phyloP scores from a whole-genome alignment of 2,329 filamentous ascomycete species.

The Hymenoscyphus scutula region DNA sequence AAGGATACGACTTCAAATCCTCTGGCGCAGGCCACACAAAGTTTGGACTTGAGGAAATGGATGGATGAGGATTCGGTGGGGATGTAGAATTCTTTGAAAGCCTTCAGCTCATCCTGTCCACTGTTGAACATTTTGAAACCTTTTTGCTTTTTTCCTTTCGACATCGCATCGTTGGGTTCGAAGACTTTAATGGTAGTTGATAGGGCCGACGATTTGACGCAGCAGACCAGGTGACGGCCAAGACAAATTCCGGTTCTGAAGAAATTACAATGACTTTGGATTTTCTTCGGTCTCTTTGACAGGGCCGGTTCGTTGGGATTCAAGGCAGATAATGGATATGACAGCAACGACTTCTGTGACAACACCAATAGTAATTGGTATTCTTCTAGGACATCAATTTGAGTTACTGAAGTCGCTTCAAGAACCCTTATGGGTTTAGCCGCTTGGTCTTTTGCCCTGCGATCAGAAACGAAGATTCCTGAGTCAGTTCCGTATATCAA shows the following conservation, averaged over 20 bases:
- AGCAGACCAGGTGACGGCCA: slow-evolving; percentile 90
- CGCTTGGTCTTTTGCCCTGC: slow-evolving; percentile 77
- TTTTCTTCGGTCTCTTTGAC: slow-evolving; percentile 88
- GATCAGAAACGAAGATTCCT: slow-evolving; percentile 88
- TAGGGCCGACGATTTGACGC: slow-evolving; percentile 88
- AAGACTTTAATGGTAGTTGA: slow-evolving; percentile 99
- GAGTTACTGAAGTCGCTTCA: slow-evolving; percentile 83
- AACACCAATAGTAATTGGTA: slow-evolving; percentile 89
- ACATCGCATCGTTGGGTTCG: slow-evolving; percentile 92
- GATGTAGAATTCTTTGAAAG: slow-evolving; percentile 99
- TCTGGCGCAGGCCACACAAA: slow-evolving; percentile 92
- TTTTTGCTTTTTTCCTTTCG: slow-evolving; percentile 92
- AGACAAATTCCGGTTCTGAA: slow-evolving; percentile 97
- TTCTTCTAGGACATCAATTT: slow-evolving; percentile 94
- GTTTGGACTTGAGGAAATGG: slow-evolving; percentile 93
- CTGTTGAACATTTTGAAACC: slow-evolving; percentile 95
- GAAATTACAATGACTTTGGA: slow-evolving; percentile 95
- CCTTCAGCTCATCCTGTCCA: slow-evolving; percentile 91
- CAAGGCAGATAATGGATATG: slow-evolving; percentile 82
- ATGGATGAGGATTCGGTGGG: slow-evolving; percentile 97
- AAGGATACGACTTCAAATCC: slow-evolving; percentile 97
- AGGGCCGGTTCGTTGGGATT: slow-evolving; percentile 79
- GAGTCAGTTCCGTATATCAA: slow-evolving; percentile 91
- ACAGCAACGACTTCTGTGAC: slow-evolving; percentile 88
- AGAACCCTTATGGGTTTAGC: slow-evolving; percentile 76